These are phyloP conservation scores for Hydrangea macrophylla DNA, from an alignment of 148 eudicot species.

Conservation along the genomic window DNA sequence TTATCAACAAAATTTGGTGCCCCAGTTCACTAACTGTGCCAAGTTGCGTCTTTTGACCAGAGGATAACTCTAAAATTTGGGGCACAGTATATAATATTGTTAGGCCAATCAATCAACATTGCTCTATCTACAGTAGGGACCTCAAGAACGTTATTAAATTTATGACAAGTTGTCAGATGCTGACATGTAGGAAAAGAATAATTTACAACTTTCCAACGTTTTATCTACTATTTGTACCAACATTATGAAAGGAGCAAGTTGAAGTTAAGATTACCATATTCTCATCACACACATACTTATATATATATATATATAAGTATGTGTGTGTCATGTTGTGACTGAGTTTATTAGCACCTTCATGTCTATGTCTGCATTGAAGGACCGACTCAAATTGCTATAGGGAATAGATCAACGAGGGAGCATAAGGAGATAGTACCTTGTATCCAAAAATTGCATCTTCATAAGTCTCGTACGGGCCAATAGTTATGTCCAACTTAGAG, in stretches of 20 bases:
- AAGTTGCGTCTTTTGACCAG: no score
- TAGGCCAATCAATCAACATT: background rate
- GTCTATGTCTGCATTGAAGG: background rate
- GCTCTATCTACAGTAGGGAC: background rate
- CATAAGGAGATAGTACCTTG: conserved; percentile 49
- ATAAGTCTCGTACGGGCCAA: conserved; percentile 75
- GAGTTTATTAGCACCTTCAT: background rate
- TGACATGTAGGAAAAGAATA: background rate
- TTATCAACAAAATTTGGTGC: no score
- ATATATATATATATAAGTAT: no score
- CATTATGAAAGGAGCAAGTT: background rate
- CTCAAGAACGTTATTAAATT: background rate
- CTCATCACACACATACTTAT: background rate
- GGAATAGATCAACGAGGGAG: background rate
- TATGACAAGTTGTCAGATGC: background rate
- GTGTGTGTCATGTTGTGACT: no score
- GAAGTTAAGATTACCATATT: background rate
- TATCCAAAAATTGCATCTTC: conserved; percentile 80
- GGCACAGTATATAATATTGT: background rate
- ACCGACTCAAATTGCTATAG: background rate
- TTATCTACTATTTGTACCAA: background rate
- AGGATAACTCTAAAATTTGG: background rate
- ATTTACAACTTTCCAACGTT: background rate
- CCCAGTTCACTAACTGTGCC: no score
- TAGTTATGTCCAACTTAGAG: conserved; percentile 68